A percentile compares a stretch with the other conserved stretches of the same genome.
These are phyloP conservation scores for Fennellomyces sp. DNA, from an alignment of 371 early-diverging fungal species.

Conservation along the genomic window DNA sequence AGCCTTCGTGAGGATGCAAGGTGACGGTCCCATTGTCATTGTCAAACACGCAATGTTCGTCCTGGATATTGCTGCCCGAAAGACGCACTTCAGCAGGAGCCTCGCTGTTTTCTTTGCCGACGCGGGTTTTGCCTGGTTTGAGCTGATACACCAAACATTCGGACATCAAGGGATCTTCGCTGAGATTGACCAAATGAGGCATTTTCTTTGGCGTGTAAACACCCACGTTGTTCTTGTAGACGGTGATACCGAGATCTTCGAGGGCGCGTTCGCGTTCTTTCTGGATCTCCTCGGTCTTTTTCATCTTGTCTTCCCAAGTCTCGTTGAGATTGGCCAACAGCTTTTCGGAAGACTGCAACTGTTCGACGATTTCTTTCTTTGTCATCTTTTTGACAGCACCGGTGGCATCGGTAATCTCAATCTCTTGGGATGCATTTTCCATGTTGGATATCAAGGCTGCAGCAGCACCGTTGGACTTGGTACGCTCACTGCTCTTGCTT, in stretches of 20 bases:
- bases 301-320: constrained; percentile 86
- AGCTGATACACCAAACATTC: constrained; percentile 90
- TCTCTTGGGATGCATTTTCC: constrained; percentile 8
- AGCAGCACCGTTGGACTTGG: background rate
- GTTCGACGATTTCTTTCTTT: constrained; percentile 73
- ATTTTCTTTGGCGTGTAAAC: constrained; percentile 82
- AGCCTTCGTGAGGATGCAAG: constrained; percentile 60
- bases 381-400: constrained; percentile 59
- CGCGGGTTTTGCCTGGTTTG: constrained; percentile 75
- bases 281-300: constrained; percentile 78
- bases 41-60: constrained; percentile 80
- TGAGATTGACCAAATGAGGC: constrained; percentile 89
- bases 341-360: constrained; percentile 87
- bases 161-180: constrained; percentile 90
- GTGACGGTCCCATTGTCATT: constrained; percentile 66
- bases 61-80: constrained; percentile 71
- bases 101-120: constrained; percentile 61
- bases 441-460: constrained; percentile 3
- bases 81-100: constrained; percentile 69
- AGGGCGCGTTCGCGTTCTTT: constrained; percentile 74
- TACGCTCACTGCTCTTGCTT: background rate
- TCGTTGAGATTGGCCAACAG: constrained; percentile 81
- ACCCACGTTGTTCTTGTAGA: constrained; percentile 78
- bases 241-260: constrained; percentile 81
- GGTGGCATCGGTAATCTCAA: constrained; percentile 52